A percentile compares a stretch with the other conserved stretches of the same genome.
These are phyloP conservation scores for Phytophthora parvispora DNA, from an alignment of 352 stramenopile genomes.

Conservation along the genomic window DNA sequence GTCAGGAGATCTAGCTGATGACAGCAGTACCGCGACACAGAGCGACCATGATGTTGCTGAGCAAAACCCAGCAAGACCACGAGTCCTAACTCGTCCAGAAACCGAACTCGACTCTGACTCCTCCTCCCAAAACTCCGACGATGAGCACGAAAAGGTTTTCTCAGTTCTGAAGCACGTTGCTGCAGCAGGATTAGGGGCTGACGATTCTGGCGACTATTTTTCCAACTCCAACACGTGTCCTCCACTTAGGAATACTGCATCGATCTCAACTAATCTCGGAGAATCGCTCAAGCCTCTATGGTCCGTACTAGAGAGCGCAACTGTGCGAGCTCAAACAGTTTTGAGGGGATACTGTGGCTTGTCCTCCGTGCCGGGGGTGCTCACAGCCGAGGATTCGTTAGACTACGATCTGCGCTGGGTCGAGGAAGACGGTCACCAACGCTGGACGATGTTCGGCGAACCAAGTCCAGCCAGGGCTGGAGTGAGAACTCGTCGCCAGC, in stretches of 20 bases:
- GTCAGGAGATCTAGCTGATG: not conserved
- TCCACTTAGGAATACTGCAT: not conserved
- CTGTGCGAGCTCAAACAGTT: slow-evolving; percentile 7
- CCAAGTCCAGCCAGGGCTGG: not conserved
- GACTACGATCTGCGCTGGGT: slow-evolving; percentile 32
- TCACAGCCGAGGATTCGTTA: slow-evolving; percentile 6
- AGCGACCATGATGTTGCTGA: not conserved
- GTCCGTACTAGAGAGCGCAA: slow-evolving; percentile 9
- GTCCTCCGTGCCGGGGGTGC: not conserved
- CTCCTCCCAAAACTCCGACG: not conserved
- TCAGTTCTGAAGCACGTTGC: not conserved
- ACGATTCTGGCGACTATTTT: not conserved
- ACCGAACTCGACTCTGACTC: not conserved
- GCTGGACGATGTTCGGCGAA: slow-evolving; percentile 40
- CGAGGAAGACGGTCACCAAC: slow-evolving; percentile 11
- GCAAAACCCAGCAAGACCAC: not conserved
- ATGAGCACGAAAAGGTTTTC: not conserved
- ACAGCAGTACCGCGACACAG: not conserved
- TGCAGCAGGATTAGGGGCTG: not conserved
- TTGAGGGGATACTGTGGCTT: slow-evolving; percentile 11
- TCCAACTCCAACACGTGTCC: not conserved
- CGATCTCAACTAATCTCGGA: not conserved
- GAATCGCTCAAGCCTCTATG: not conserved
- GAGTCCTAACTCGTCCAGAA: not conserved
- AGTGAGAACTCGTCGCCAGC: slow-evolving; percentile 4